A percentile compares a stretch with the other conserved stretches of the same genome.
Conservation (phyloP, 495 filamentous ascomycete species). For the Eremomyces bilateralis region DNA sequence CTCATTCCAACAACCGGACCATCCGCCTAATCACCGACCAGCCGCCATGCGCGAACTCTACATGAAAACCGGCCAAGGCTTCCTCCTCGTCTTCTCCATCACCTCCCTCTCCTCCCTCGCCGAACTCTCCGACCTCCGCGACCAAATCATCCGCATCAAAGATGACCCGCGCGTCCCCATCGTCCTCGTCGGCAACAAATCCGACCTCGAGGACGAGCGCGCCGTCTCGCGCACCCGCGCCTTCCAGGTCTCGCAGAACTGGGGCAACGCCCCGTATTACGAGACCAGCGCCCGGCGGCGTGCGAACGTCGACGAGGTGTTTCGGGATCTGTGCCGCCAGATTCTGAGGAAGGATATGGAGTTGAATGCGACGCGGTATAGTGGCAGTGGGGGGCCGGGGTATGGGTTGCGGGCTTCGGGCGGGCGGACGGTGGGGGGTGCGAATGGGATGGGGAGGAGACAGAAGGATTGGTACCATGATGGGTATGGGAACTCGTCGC, state of each 20-base stretch:
- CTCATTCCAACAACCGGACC: conserved; percentile 2
- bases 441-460: too few species aligned
- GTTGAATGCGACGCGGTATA: too few species aligned
- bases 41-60: conserved; percentile 74
- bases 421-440: too few species aligned
- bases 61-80: conserved; percentile 89
- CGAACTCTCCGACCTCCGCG: conserved; percentile 72
- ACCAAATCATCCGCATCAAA: conserved; percentile 95
- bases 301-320: conserved; percentile 90
- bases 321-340: conserved; percentile 79
- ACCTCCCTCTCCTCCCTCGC: conserved; percentile 67
- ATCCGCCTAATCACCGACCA: conserved; percentile 15
- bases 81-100: conserved; percentile 93
- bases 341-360: conserved; percentile 55
- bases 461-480: too few species aligned
- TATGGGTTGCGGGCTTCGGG: too few species aligned
- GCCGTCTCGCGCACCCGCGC: conserved; percentile 62
- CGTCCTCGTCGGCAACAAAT: conserved; percentile 95
- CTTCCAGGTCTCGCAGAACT: conserved; percentile 68
- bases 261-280: conserved; percentile 85
- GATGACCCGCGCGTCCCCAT: conserved; percentile 80
- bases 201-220: conserved; percentile 81
- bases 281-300: conserved; percentile 69
- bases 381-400: too few species aligned
- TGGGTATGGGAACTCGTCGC: too few species aligned